phyloP scores from a whole-genome alignment of 139 green algal genomes.

The Chlorella sp. region DNA sequence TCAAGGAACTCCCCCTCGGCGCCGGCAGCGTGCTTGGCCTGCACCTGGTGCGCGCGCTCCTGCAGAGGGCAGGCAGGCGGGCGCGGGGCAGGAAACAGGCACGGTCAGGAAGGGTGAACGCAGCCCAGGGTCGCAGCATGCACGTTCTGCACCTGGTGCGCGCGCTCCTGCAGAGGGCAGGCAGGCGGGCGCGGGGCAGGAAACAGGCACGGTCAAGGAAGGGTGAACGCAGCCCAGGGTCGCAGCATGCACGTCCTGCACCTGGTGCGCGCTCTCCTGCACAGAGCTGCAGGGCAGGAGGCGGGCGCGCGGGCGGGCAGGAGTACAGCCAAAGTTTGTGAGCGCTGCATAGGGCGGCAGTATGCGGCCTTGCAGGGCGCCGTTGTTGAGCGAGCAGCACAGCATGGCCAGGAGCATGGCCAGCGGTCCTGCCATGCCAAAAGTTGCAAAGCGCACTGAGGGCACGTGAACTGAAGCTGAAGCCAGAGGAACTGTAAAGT shows the following conservation, averaged over 20 bases:
- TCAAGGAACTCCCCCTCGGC: constrained; percentile 60
- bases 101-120: not conserved
- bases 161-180: not conserved
- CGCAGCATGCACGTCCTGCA: not conserved
- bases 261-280: not conserved
- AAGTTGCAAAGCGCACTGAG: not conserved
- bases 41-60: constrained; percentile 10
- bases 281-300: not conserved
- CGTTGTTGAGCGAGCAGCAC: not conserved
- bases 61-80: not conserved
- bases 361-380: not conserved
- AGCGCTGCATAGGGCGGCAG: not conserved
- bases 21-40: not conserved
- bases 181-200: not conserved
- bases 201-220: not conserved
- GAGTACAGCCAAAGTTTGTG: not conserved
- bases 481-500: not conserved
- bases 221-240: not conserved
- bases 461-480: not conserved
- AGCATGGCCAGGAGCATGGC: not conserved
- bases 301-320: not conserved
- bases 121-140: not conserved
- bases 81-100: not conserved
- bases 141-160: not conserved
- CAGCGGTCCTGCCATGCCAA: not conserved